Conservation (phyloP, 1,284 basidiomycete genomes). For the Porodaedalea pini region DNA sequence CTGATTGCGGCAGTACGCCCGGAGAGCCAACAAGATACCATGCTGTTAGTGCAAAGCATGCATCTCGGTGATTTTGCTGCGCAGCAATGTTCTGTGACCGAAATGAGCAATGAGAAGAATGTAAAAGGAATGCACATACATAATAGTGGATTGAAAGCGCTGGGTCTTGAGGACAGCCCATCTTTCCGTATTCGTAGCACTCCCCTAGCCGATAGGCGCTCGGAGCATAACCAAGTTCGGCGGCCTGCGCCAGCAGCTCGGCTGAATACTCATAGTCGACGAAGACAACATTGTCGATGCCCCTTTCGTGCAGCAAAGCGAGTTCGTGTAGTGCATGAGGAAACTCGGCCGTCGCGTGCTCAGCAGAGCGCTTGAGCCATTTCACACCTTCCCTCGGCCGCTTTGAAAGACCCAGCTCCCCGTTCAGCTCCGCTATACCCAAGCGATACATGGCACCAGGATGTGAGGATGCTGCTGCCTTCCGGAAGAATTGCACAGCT, state of each 20-base stretch:
- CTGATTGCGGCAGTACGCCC: constrained; percentile 94
- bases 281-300: constrained; percentile 95
- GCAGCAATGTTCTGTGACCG: constrained; percentile 86
- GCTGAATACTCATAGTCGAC: constrained; percentile 94
- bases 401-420: constrained; percentile 84
- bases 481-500: constrained; percentile 91
- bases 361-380: constrained; percentile 96
- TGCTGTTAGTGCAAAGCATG: constrained; percentile 96
- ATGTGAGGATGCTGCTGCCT: constrained; percentile 87
- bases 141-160: constrained; percentile 99
- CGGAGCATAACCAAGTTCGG: constrained; percentile 94
- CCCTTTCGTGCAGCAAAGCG: constrained; percentile 90
- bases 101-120: constrained; percentile 13
- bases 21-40: constrained; percentile 99
- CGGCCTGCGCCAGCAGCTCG: constrained; percentile 91
- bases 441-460: constrained; percentile 96
- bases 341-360: constrained; percentile 92
- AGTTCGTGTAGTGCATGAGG: constrained; percentile 96
- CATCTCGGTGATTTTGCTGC: constrained; percentile 94
- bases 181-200: constrained; percentile 98
- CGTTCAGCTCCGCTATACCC: constrained; percentile 94
- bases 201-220: constrained; percentile 95
- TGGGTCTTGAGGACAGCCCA: constrained; percentile 97
- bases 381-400: constrained; percentile 95
- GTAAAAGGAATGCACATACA: constrained; percentile 45